phyloP scores from a whole-genome alignment of 805 yeast species.

The Pichia thaimueangensis region DNA sequence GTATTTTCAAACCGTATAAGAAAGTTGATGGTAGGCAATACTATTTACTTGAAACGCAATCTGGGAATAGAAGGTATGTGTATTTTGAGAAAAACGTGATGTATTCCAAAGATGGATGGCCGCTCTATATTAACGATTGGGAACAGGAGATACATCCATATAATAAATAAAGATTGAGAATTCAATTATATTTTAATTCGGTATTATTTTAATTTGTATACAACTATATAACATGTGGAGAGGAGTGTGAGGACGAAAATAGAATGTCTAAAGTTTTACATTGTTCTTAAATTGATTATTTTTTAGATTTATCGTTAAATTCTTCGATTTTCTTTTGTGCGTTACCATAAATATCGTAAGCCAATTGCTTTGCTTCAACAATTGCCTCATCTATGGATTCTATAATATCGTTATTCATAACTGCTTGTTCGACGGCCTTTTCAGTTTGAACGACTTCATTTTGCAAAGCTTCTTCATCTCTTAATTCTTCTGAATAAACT shows the following conservation, averaged over 20 bases:
- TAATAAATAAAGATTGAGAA: too few species aligned
- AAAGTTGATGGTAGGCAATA: too few species aligned
- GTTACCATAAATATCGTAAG: slow-evolving; percentile 13
- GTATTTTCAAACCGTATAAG: too few species aligned
- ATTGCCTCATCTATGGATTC: slow-evolving; percentile 19
- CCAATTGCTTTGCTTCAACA: slow-evolving; percentile 18
- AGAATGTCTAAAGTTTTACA: too few species aligned
- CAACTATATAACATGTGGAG: too few species aligned
- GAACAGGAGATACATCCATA: too few species aligned
- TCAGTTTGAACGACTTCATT: slow-evolving; percentile 12
- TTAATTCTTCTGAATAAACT: slow-evolving; percentile 83
- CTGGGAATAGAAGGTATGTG: slow-evolving; percentile 5
- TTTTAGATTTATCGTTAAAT: slow-evolving; percentile 3
- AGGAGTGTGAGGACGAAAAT: too few species aligned
- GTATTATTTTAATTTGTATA: too few species aligned
- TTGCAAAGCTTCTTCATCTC: slow-evolving; percentile 58
- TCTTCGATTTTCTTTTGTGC: slow-evolving; percentile 18
- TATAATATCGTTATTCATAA: slow-evolving; percentile 15
- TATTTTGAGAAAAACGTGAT: slow-evolving; percentile 6
- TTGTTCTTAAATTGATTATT: not conserved
- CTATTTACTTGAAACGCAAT: slow-evolving; percentile 43
- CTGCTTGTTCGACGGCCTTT: slow-evolving; percentile 16
- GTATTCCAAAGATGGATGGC: not conserved
- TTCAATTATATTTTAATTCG: too few species aligned
- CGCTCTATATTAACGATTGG: too few species aligned